Conservation (phyloP, 2,329 filamentous ascomycete species). For the Colletotrichum sp. region DNA sequence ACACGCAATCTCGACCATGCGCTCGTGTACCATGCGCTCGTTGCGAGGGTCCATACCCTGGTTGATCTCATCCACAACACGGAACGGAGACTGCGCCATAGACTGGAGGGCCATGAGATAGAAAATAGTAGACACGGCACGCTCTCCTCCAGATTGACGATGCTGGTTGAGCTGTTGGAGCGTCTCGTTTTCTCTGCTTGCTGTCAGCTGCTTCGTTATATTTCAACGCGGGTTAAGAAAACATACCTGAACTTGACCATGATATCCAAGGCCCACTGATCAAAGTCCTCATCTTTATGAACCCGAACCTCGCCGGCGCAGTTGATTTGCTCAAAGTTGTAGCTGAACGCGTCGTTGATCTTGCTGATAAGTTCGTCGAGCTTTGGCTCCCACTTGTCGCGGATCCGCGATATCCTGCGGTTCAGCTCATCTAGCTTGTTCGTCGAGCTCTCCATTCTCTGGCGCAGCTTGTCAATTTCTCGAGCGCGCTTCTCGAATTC, state of each 20-base stretch:
- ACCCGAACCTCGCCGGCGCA: conserved; percentile 91
- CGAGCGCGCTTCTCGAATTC: conserved; percentile 77
- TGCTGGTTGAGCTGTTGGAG: conserved; percentile 88
- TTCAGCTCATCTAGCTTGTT: conserved; percentile 60
- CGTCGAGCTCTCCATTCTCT: conserved; percentile 59
- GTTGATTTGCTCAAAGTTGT: conserved; percentile 93
- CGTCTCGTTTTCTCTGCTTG: conserved; percentile 74
- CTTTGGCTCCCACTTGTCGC: conserved; percentile 80
- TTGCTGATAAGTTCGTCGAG: conserved; percentile 78
- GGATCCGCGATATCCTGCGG: conserved; percentile 67
- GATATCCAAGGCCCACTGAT: conserved; percentile 92
- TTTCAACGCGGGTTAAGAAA: not conserved
- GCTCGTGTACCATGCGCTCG: conserved; percentile 96
- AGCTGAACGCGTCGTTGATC: conserved; percentile 90
- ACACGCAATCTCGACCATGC: conserved; percentile 98
- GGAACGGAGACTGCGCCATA: conserved; percentile 92
- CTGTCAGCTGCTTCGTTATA: not conserved
- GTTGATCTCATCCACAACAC: conserved; percentile 99
- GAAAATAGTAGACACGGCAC: conserved; percentile 96
- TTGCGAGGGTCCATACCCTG: conserved; percentile 99
- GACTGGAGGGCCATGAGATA: conserved; percentile 98
- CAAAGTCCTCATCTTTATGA: conserved; percentile 91
- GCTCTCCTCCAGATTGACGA: conserved; percentile 94
- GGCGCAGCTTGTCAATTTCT: conserved; percentile 71
- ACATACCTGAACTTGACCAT: conserved; percentile 90